Evolutionary conservation across 768 basidiomycete species (phyloP).

Genomic region (Mycena rosella): DNA sequence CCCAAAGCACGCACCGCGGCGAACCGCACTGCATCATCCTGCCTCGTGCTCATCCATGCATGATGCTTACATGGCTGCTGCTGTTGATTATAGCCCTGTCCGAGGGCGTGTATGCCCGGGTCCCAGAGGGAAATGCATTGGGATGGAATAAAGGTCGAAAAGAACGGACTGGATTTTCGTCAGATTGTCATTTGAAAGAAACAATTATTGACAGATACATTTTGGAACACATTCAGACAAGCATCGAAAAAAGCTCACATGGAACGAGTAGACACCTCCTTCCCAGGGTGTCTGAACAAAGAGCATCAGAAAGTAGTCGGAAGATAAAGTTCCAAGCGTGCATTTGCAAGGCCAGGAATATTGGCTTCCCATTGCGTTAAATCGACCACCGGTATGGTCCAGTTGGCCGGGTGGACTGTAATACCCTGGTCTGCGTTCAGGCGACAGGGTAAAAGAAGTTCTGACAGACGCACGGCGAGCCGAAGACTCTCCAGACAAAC

Average conservation of each 20-base stretch:
- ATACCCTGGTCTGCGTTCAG: slow-evolving; percentile 5
- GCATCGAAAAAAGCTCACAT: background rate
- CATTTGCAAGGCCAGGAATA: slow-evolving; percentile 6
- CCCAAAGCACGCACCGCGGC: slow-evolving; percentile 4
- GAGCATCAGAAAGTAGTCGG: background rate
- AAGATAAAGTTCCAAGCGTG: background rate
- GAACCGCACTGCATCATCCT: slow-evolving; percentile 17
- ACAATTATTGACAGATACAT: background rate
- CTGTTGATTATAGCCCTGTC: background rate
- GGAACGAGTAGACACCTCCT: slow-evolving; percentile 21
- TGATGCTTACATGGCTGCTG: too few relatives aligned
- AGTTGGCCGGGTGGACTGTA: slow-evolving; percentile 19
- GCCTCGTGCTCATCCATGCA: slow-evolving; percentile 1
- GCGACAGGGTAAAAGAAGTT: background rate
- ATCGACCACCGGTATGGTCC: slow-evolving; percentile 25
- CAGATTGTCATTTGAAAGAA: background rate
- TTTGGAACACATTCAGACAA: slow-evolving; percentile 2
- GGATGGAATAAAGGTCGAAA: slow-evolving; percentile 17
- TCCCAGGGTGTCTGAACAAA: slow-evolving; percentile 18
- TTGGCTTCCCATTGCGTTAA: slow-evolving; percentile 24
- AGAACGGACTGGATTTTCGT: slow-evolving; percentile 11
- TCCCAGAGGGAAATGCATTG: slow-evolving; percentile 14
- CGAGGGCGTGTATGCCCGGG: background rate
- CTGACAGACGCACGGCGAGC: background rate
- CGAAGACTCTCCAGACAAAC: background rate